These are phyloP conservation scores for Thymus quinquecostatus DNA, from an alignment of 257 asterid genomes.

Conservation along the genomic window DNA sequence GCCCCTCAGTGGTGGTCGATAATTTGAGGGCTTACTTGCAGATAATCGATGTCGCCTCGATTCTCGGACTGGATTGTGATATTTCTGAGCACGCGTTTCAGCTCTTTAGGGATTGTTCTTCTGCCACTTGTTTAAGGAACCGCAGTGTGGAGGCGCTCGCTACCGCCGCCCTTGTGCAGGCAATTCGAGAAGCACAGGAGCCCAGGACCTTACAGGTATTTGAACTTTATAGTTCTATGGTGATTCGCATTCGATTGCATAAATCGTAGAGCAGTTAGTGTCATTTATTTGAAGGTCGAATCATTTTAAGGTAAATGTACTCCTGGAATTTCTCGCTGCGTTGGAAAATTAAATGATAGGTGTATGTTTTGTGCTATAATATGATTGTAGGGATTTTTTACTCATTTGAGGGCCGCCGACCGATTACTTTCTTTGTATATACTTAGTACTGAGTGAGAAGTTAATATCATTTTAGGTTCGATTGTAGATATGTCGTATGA, in stretches of 20 bases:
- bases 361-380: conserved; percentile 1
- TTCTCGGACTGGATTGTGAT: conserved; percentile 77
- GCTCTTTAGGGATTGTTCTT: conserved; percentile 95
- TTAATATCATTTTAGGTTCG: neutral
- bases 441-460: conserved; percentile 5
- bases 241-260: neutral
- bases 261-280: neutral
- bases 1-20: conserved; percentile 84
- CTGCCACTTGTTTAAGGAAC: conserved; percentile 94
- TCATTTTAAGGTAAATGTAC: neutral
- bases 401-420: conserved; percentile 5
- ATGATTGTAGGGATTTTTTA: conserved; percentile 4
- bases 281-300: neutral
- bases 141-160: conserved; percentile 98
- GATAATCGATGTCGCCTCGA: conserved; percentile 94
- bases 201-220: conserved; percentile 95
- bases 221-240: neutral
- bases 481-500: conserved; percentile 13
- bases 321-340: neutral
- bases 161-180: conserved; percentile 95
- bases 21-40: conserved; percentile 93
- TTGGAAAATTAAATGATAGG: neutral
- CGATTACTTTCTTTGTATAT: neutral
- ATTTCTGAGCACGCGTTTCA: conserved; percentile 97
- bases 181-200: conserved; percentile 95